Evolutionary conservation across 23 red algal species (phyloP), one percentile per base, ranked within the genome.

Genomic region (Cyanidioschyzon merolae): DNA sequence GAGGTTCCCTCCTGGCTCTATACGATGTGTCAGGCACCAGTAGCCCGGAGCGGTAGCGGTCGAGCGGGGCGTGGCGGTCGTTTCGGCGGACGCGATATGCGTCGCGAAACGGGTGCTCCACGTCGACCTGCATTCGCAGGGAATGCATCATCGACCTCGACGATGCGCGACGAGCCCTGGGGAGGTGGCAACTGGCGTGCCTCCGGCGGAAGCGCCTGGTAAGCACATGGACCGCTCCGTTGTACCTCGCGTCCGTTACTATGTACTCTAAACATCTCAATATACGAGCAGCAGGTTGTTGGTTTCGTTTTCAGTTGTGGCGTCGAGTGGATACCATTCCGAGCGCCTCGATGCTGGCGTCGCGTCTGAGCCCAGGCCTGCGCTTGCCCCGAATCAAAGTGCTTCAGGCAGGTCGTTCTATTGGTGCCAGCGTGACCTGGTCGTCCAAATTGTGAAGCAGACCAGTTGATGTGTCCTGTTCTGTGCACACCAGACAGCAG

Each of bases 1-100:
- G 94, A 98, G 41, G 88, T 98, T 0, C 94, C 94, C 59, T 68
- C 74, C 0, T 98, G 89, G 79, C 83, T 98, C 15, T 80, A 86
- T 21, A 67, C 82, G 32, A 98, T 98, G 94, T 75, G 75, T 45
- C 80, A 82, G 29, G 79, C 57, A 36, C 76, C 58, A 37, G 76
- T 58, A 18, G 57, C 75, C 15, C 50, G 71, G 37, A 75, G 74
- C 63, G 74, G 90, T 54, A 67, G 83, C 16, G 79, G 90, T 58
- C 82, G 89, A 35, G 75, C 80, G 15, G 79, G 86, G 34, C 77
- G 87, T 40, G 87, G 84, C 63, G 85, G 88, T 7, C 63, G 63
- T 71, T 71, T 71, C 63, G 63, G 63, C 29, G 63, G 63, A 25
- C 63, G 63, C 63, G 63, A 71, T 35, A 71, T 71, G 63, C 63